Evolutionary conservation across 208 protist genomes (phyloP).

Genomic region (Crithidia brevicula): DNA sequence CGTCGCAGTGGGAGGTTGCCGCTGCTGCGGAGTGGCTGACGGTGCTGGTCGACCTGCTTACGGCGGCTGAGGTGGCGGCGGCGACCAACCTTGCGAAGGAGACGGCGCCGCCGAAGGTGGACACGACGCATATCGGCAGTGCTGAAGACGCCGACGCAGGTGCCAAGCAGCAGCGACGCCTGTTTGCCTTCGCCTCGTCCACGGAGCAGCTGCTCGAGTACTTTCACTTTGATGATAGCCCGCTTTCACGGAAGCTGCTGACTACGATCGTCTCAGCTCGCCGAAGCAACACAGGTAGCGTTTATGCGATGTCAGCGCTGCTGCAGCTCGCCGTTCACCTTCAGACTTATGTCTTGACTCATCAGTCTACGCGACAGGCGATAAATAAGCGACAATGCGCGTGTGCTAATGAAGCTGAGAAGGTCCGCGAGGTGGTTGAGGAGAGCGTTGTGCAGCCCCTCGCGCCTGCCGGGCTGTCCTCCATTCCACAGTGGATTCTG

Average conservation of each 20-base stretch:
- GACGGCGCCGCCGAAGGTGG: slow-evolving; percentile 4
- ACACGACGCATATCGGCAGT: not conserved
- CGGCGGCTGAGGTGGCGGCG: slow-evolving; percentile 9
- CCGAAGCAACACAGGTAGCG: slow-evolving; percentile 28
- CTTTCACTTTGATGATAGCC: slow-evolving; percentile 40
- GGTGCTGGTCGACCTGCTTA: slow-evolving; percentile 33
- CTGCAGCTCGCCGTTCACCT: slow-evolving; percentile 34
- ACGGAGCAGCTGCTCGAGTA: slow-evolving; percentile 26
- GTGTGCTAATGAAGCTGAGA: too few relatives aligned
- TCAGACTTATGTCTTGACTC: slow-evolving; percentile 21
- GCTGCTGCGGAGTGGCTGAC: slow-evolving; percentile 80
- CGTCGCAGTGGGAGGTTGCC: slow-evolving; percentile 72
- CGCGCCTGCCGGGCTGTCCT: slow-evolving; percentile 44
- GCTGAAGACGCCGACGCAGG: not conserved
- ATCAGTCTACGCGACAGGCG: too few relatives aligned
- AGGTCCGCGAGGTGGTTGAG: not conserved
- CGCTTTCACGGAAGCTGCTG: slow-evolving; percentile 24
- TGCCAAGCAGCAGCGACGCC: not conserved
- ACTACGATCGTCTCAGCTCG: slow-evolving; percentile 6
- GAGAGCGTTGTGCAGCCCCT: slow-evolving; percentile 27
- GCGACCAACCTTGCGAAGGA: not conserved
- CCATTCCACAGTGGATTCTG: slow-evolving; percentile 48
- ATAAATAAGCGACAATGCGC: too few relatives aligned
- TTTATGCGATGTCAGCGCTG: slow-evolving; percentile 32
- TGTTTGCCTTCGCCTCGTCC: not conserved